Base-by-base conservation (phyloP, 2,329 filamentous ascomycete genomes). In the Sporothrix inflata region DNA sequence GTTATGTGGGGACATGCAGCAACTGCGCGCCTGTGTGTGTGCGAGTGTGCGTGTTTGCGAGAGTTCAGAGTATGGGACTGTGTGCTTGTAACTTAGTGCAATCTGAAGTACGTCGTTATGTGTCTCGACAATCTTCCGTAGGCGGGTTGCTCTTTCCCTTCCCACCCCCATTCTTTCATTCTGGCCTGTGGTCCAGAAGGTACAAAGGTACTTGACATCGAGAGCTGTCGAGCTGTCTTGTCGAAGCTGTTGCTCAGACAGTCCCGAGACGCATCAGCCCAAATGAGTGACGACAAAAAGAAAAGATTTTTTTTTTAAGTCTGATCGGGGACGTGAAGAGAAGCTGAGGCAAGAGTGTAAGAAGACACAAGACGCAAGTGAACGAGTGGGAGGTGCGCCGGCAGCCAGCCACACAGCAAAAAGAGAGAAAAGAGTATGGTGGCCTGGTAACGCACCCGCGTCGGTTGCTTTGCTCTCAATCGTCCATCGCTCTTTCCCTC, bases 371-470 rank as follows among this genome's bases (percentile, higher is more conserved):
- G 21, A n/a, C 8, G 12, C 38, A 66, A 66, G 61, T 16, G 24
- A 45, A 30, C 61, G 16, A 21, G 63, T 45, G 21, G 60, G 38
- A 65, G 60, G 38, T 65, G 38, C 60, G n/a, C 38, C 60, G 34
- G 55, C 34, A 38, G 34, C 55, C 55, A 61, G 55, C 55, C 55
- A 61, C 55, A 61, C 27, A 61, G 16, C 11, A 61, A 21, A 3
- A n/a, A 40, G 40, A 65, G 60, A 45, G 60, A 11, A 24, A 27
- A 45, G 38, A 27, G 21, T 38, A n/a, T 45, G 38, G 60, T 27
- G 60, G 60, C 60, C 60, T 65, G 60, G 60, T 45, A 65, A 45
- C 60, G 60, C 57, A 63, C 57, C 57, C 34, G 57, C 57, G 57
- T 24, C 57, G 42, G 34, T 63, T 63, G 57, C 57, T 63, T 63